A percentile compares a stretch with the other conserved stretches of the same genome.
phyloP scores from a whole-genome alignment of 202 grass and related monocot species.

The Digitaria exilis region DNA sequence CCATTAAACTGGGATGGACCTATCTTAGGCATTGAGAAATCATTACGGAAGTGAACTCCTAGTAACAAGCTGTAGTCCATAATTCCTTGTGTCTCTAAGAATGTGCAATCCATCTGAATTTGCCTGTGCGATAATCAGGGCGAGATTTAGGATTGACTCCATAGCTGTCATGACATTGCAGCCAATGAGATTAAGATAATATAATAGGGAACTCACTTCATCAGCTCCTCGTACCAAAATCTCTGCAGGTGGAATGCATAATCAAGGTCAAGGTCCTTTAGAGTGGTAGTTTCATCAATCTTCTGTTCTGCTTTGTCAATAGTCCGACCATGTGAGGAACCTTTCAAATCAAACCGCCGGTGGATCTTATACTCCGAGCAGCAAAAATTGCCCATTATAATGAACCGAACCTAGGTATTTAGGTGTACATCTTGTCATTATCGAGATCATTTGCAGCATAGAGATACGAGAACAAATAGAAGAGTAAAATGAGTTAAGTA shows the following conservation, averaged over 20 bases:
- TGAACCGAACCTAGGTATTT: conserved; percentile 56
- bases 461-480: neutral
- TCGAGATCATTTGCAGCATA: neutral
- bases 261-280: conserved; percentile 65
- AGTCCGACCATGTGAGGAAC: conserved; percentile 59
- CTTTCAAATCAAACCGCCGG: conserved; percentile 68
- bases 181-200: neutral
- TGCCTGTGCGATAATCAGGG: conserved; percentile 46
- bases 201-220: conserved; percentile 49
- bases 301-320: conserved; percentile 51
- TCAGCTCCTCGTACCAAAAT: conserved; percentile 61
- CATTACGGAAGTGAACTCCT: conserved; percentile 60
- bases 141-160: conserved; percentile 1
- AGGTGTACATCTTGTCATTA: conserved; percentile 1
- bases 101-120: conserved; percentile 66
- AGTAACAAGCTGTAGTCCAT: conserved; percentile 66
- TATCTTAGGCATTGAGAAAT: conserved; percentile 49
- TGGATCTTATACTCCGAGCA: conserved; percentile 70
- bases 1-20: conserved; percentile 44
- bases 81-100: conserved; percentile 64
- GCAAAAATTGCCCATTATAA: conserved; percentile 74
- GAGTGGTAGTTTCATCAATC: conserved; percentile 59
- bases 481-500: neutral
- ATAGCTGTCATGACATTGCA: conserved; percentile 11
- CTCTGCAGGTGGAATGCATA: conserved; percentile 60